Evolutionary conservation across 225 moss, liverwort and hornwort genomes (phyloP).

Genomic region (Physcomitrellopsis africana): DNA sequence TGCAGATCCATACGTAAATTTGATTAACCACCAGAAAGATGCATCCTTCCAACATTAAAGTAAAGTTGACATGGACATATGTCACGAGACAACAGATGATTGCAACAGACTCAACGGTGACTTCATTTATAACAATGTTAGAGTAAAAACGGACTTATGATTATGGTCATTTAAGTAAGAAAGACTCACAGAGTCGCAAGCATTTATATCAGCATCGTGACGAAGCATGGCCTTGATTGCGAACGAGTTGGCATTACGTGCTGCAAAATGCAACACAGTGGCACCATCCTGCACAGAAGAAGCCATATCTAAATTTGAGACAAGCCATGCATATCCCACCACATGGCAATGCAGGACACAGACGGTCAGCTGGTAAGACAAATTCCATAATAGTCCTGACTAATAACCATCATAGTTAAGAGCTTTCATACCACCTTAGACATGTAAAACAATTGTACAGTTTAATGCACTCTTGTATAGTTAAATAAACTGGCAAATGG

Average conservation of each 20-base stretch:
- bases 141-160: slow-evolving; percentile 2
- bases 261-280: slow-evolving; percentile 80
- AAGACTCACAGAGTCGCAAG: slow-evolving; percentile 56
- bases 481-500: neutral
- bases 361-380: slow-evolving; percentile 27
- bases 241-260: slow-evolving; percentile 60
- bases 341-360: neutral
- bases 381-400: slow-evolving; percentile 8
- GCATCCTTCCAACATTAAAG: neutral
- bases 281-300: slow-evolving; percentile 62
- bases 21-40: slow-evolving; percentile 17
- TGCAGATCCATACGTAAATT: slow-evolving; percentile 32
- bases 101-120: neutral
- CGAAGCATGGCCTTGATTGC: slow-evolving; percentile 72
- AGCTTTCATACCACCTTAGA: slow-evolving; percentile 13
- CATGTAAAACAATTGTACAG: neutral
- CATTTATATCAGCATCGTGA: slow-evolving; percentile 70
- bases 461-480: neutral
- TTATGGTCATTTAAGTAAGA: slow-evolving; percentile 9
- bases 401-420: slow-evolving; percentile 10
- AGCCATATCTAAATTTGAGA: slow-evolving; percentile 3
- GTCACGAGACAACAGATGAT: no score
- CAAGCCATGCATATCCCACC: neutral
- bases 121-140: slow-evolving; percentile 7
- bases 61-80: no score